phyloP scores from a whole-genome alignment of 2,329 filamentous ascomycete species.

The Diaporthe humulicola region DNA sequence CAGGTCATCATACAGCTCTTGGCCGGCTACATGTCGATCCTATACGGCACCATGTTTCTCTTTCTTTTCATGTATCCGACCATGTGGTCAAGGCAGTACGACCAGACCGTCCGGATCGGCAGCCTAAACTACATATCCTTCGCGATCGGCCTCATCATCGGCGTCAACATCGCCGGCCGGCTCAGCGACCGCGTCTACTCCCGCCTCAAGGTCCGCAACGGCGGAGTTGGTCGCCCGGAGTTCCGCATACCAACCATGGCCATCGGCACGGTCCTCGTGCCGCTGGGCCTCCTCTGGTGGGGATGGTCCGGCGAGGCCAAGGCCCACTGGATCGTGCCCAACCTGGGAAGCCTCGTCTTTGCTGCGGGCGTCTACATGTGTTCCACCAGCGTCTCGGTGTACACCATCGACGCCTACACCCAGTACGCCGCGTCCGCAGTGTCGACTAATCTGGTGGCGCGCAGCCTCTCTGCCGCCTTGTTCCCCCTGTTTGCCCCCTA shows the following conservation, averaged over 20 bases:
- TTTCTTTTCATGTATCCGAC: slow-evolving; percentile 63
- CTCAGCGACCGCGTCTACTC: slow-evolving; percentile 61
- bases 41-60: slow-evolving; percentile 61
- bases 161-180: slow-evolving; percentile 55
- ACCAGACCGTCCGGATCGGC: slow-evolving; percentile 47
- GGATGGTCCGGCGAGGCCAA: slow-evolving; percentile 44
- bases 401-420: slow-evolving; percentile 62
- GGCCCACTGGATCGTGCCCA: slow-evolving; percentile 51
- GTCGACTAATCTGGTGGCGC: slow-evolving; percentile 51
- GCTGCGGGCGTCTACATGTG: slow-evolving; percentile 62
- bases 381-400: slow-evolving; percentile 65
- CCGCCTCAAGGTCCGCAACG: slow-evolving; percentile 56
- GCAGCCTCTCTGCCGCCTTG: slow-evolving; percentile 30
- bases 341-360: slow-evolving; percentile 65
- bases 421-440: slow-evolving; percentile 51
- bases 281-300: slow-evolving; percentile 53
- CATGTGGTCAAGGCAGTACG: slow-evolving; percentile 57
- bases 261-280: slow-evolving; percentile 63
- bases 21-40: slow-evolving; percentile 61
- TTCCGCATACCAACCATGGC: slow-evolving; percentile 67
- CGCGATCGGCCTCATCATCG: slow-evolving; percentile 51
- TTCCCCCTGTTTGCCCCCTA: slow-evolving; percentile 29
- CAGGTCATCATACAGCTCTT: slow-evolving; percentile 66
- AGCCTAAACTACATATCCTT: slow-evolving; percentile 55
- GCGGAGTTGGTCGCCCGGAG: slow-evolving; percentile 51